phyloP scores from a whole-genome alignment of 139 green algal genomes.

The Haematococcus sp. region DNA sequence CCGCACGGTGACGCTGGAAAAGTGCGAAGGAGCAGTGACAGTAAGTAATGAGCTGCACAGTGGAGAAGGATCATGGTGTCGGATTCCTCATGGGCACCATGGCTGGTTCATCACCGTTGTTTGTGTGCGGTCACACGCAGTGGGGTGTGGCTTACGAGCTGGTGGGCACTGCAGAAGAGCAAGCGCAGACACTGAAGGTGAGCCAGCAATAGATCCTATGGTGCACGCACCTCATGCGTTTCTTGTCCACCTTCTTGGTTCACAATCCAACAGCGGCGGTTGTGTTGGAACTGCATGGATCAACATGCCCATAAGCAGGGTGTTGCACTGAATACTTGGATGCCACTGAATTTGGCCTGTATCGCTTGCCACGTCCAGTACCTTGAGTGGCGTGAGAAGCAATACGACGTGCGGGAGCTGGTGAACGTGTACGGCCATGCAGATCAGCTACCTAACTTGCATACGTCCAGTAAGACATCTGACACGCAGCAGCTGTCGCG shows the following conservation, averaged over 20 bases:
- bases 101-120: too few relatives aligned
- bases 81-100: too few relatives aligned
- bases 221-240: too few relatives aligned
- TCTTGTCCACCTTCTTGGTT: too few relatives aligned
- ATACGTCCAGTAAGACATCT: slow-evolving; percentile 15
- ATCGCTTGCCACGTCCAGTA: too few relatives aligned
- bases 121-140: too few relatives aligned
- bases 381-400: slow-evolving; percentile 79
- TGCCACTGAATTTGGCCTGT: too few relatives aligned
- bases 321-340: too few relatives aligned
- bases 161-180: slow-evolving; percentile 28
- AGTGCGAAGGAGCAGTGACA: background rate
- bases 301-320: too few relatives aligned
- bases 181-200: slow-evolving; percentile 32
- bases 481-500: background rate
- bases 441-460: background rate
- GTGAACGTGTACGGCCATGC: slow-evolving; percentile 41
- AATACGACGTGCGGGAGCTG: slow-evolving; percentile 69
- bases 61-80: too few relatives aligned
- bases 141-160: slow-evolving; percentile 44
- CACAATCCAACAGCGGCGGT: background rate
- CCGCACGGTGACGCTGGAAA: background rate
- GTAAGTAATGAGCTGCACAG: too few relatives aligned
- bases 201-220: background rate
- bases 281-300: too few relatives aligned